phyloP scores from a whole-genome alignment of 2,329 filamentous ascomycete genomes.

The Calonectria henricotiae region DNA sequence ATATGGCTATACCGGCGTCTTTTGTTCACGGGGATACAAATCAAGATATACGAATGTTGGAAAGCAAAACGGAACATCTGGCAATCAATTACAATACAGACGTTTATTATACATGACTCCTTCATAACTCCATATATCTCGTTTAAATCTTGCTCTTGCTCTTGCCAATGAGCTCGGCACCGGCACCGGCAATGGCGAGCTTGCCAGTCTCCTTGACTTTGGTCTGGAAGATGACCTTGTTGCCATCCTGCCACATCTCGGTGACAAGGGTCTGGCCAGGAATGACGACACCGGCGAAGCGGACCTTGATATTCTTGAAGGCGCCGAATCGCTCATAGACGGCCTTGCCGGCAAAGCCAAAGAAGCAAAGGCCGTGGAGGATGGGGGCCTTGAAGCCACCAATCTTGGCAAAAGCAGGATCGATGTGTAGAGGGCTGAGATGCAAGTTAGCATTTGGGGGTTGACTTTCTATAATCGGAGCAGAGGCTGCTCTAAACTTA shows the following conservation, averaged over 20 bases:
- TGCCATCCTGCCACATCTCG: conserved; percentile 94
- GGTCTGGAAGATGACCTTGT: conserved; percentile 86
- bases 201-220: conserved; percentile 96
- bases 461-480: background rate
- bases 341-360: conserved; percentile 93
- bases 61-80: conserved; percentile 42
- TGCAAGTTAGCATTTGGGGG: conserved; percentile 15
- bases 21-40: conserved; percentile 21
- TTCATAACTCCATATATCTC: conserved; percentile 37
- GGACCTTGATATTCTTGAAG: conserved; percentile 93
- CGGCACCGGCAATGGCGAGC: conserved; percentile 86
- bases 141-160: conserved; percentile 55
- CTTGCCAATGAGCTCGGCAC: conserved; percentile 77
- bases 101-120: conserved; percentile 48
- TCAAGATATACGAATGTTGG: conserved; percentile 36
- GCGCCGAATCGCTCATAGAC: conserved; percentile 87
- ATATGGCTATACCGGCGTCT: conserved; percentile 9
- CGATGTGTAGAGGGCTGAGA: conserved; percentile 87
- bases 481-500: conserved; percentile 53
- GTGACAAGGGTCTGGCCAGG: conserved; percentile 92
- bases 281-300: conserved; percentile 88
- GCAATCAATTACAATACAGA: conserved; percentile 51
- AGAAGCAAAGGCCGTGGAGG: conserved; percentile 95
- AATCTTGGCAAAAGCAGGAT: conserved; percentile 93
- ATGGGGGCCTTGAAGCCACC: conserved; percentile 97